Evolutionary conservation across 1,284 basidiomycete genomes (phyloP).

Genomic region (Cryptococcus sp.): DNA sequence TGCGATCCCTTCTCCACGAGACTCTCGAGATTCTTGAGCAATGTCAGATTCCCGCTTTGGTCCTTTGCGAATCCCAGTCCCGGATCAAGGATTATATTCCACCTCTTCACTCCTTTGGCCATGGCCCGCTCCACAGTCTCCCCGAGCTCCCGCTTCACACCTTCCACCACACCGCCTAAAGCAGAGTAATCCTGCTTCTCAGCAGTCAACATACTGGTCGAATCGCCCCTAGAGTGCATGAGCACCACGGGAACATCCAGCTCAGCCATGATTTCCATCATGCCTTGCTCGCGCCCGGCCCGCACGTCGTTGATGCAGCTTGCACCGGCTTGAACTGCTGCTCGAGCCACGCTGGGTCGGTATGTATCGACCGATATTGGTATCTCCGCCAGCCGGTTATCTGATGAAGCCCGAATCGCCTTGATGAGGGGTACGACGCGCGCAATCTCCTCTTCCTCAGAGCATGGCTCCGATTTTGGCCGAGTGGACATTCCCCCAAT

Average conservation of each 20-base stretch:
- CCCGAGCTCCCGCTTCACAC: slow-evolving; percentile 74
- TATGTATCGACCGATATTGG: slow-evolving; percentile 93
- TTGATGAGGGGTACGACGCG: slow-evolving; percentile 74
- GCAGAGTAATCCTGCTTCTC: slow-evolving; percentile 67
- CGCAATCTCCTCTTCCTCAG: slow-evolving; percentile 69
- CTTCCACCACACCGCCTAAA: slow-evolving; percentile 64
- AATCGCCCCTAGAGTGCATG: slow-evolving; percentile 91
- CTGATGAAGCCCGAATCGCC: slow-evolving; percentile 41
- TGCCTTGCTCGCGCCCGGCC: slow-evolving; percentile 64
- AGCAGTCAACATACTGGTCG: slow-evolving; percentile 58
- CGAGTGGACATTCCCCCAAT: slow-evolving; percentile 93
- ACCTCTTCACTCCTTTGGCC: slow-evolving; percentile 77
- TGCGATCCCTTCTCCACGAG: slow-evolving; percentile 52
- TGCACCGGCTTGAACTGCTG: slow-evolving; percentile 78
- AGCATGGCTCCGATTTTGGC: slow-evolving; percentile 69
- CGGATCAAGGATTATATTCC: slow-evolving; percentile 90
- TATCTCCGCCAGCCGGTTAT: slow-evolving; percentile 37
- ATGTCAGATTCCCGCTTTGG: slow-evolving; percentile 69
- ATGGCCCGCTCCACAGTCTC: slow-evolving; percentile 69
- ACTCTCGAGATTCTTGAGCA: slow-evolving; percentile 62
- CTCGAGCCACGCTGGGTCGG: slow-evolving; percentile 75
- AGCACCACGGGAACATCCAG: slow-evolving; percentile 70
- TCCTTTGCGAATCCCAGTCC: slow-evolving; percentile 96
- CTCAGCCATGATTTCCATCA: slow-evolving; percentile 69
- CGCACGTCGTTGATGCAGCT: slow-evolving; percentile 95